These are phyloP conservation scores for Penicillium silybi DNA, from an alignment of 495 filamentous ascomycete species.

Conservation along the genomic window DNA sequence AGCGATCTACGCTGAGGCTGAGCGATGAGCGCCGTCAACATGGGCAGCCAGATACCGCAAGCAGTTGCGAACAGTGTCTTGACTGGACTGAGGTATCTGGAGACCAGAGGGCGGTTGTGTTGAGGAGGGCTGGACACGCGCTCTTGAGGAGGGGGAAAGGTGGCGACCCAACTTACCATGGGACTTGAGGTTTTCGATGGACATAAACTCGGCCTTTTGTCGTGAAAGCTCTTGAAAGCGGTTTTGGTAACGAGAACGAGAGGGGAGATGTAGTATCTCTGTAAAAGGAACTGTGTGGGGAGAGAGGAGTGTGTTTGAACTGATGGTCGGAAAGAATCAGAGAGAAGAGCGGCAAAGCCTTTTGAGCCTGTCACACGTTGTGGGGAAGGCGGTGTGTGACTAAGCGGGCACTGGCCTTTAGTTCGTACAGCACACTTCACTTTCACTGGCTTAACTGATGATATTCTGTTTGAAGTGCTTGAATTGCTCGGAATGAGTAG, in stretches of 20 bases:
- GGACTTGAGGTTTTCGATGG: slow-evolving; percentile 99
- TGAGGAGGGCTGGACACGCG: slow-evolving; percentile 10
- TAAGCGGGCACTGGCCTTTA: slow-evolving; percentile 9
- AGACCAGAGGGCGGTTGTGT: not conserved
- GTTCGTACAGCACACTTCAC: no score
- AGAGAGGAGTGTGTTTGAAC: slow-evolving; percentile 16
- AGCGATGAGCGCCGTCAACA: not conserved
- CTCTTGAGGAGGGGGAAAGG: slow-evolving; percentile 17
- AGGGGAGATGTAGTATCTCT: slow-evolving; percentile 41
- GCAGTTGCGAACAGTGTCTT: not conserved
- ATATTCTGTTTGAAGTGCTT: not conserved
- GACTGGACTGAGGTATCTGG: not conserved
- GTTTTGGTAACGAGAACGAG: slow-evolving; percentile 30
- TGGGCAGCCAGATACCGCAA: not conserved
- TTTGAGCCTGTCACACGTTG: slow-evolving; percentile 37
- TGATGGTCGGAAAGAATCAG: slow-evolving; percentile 24
- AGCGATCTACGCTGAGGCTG: slow-evolving; percentile 5
- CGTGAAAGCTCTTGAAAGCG: slow-evolving; percentile 43
- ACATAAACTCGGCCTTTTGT: slow-evolving; percentile 83
- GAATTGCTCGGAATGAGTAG: not conserved
- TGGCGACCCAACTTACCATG: slow-evolving; percentile 70
- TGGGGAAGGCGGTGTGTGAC: slow-evolving; percentile 41
- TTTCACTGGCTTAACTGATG: not conserved
- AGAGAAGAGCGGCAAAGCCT: slow-evolving; percentile 37
- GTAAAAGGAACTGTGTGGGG: slow-evolving; percentile 20